Evolutionary conservation across 352 stramenopile species (phyloP).

Genomic region (Halophytophthora batemanensis): DNA sequence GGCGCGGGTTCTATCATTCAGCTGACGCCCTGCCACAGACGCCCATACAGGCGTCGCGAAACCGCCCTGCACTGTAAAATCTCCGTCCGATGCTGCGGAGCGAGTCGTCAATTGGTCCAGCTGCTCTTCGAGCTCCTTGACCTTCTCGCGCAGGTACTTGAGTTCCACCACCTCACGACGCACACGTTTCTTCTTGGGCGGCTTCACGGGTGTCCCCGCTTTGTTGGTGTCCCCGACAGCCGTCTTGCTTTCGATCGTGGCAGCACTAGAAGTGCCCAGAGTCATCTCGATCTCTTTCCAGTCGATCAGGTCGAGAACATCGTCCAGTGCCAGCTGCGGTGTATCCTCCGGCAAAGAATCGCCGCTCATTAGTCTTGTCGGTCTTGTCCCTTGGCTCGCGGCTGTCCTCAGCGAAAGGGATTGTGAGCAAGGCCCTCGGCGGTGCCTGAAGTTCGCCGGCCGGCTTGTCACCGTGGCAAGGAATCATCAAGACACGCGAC

Average conservation of each 20-base stretch:
- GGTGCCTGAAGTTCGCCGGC: too few species aligned
- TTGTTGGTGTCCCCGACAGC: background rate
- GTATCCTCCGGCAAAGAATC: conserved; percentile 24
- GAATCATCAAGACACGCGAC: too few species aligned
- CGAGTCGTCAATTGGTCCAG: conserved; percentile 18
- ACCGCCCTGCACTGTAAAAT: background rate
- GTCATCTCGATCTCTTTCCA: conserved; percentile 30
- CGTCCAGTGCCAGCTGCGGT: conserved; percentile 24
- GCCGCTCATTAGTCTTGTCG: conserved; percentile 25
- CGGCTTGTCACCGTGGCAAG: too few species aligned
- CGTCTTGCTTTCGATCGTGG: conserved; percentile 6
- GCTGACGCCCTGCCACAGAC: conserved; percentile 21
- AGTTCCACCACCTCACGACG: conserved; percentile 31
- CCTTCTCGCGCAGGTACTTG: conserved; percentile 27
- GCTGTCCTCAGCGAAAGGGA: conserved; percentile 10
- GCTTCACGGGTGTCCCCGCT: background rate
- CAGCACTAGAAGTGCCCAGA: conserved; percentile 11
- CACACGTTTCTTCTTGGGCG: conserved; percentile 28
- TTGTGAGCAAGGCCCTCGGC: too few species aligned
- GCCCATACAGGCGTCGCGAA: conserved; percentile 25
- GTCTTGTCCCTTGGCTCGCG: conserved; percentile 5
- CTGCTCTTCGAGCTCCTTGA: conserved; percentile 29
- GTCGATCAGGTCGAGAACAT: conserved; percentile 28
- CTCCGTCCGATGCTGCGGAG: conserved; percentile 4
- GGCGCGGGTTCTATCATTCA: conserved; percentile 24